Evolutionary conservation across 352 stramenopile genomes (phyloP).

Genomic region (Pythium insidiosum): DNA sequence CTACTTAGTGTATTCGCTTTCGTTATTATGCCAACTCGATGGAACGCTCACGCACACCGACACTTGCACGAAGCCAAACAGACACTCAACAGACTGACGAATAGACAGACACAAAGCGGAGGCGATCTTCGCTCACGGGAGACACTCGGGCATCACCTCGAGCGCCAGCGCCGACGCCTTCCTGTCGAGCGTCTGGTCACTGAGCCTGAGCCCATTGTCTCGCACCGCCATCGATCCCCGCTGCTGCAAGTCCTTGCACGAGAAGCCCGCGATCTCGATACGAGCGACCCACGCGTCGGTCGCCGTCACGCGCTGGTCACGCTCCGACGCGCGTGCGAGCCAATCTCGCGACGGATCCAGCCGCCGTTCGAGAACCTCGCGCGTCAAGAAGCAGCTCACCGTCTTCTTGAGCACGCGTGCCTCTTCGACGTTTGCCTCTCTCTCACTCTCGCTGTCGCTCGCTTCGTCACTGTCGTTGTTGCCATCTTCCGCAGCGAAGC

Average conservation of each 20-base stretch:
- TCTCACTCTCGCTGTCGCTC: constrained; percentile 18
- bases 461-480: constrained; percentile 7
- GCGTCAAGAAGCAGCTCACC: constrained; percentile 36
- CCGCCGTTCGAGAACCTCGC: constrained; percentile 34
- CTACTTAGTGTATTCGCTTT: too few relatives aligned
- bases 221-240: too few relatives aligned
- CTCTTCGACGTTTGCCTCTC: constrained; percentile 41
- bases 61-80: too few relatives aligned
- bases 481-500: constrained; percentile 5
- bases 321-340: constrained; percentile 11
- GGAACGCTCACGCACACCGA: too few relatives aligned
- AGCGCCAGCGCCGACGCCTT: too few relatives aligned
- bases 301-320: constrained; percentile 7
- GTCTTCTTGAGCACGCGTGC: constrained; percentile 45
- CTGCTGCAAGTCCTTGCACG: constrained; percentile 7
- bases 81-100: too few relatives aligned
- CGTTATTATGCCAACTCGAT: too few relatives aligned
- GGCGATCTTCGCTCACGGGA: too few relatives aligned
- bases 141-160: too few relatives aligned
- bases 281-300: constrained; percentile 36
- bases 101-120: too few relatives aligned
- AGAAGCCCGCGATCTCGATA: constrained; percentile 53
- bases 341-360: constrained; percentile 20
- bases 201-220: too few relatives aligned
- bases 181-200: too few relatives aligned